Evolutionary conservation across 768 basidiomycete species (phyloP).

Genomic region (Hemileccinum impolitum): DNA sequence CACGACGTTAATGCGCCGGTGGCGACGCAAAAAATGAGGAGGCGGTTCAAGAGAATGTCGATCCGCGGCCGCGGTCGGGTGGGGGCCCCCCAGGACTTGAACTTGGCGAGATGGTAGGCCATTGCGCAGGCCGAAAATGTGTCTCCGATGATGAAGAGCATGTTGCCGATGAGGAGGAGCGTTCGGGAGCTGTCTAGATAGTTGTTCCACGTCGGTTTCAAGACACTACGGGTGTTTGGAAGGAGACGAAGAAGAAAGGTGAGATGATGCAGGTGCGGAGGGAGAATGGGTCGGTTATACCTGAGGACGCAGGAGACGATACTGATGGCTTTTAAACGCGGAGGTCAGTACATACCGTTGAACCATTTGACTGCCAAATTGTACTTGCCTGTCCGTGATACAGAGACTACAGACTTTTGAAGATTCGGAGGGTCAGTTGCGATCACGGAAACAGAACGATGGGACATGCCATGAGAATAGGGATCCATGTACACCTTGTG

Average conservation of each 20-base stretch:
- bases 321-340: constrained; percentile 12
- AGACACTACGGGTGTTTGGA: constrained; percentile 5
- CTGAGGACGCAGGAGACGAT: constrained; percentile 13
- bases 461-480: constrained; percentile 17
- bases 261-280: background rate
- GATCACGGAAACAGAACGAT: background rate
- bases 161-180: constrained; percentile 19
- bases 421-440: background rate
- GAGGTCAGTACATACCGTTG: background rate
- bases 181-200: constrained; percentile 1
- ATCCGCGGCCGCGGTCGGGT: constrained; percentile 10
- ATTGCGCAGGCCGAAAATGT: constrained; percentile 18
- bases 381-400: constrained; percentile 19
- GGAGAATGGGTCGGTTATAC: background rate
- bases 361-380: too few species aligned
- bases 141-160: constrained; percentile 25
- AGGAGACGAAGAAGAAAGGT: too few species aligned
- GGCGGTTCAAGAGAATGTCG: constrained; percentile 19
- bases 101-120: constrained; percentile 21
- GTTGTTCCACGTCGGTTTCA: constrained; percentile 6
- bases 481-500: constrained; percentile 12
- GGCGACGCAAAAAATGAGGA: constrained; percentile 23
- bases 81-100: constrained; percentile 7
- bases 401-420: constrained; percentile 13
- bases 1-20: constrained; percentile 26